Base-by-base conservation (phyloP, 2,329 filamentous ascomycete species). In the Cladorrhinum sp. region DNA sequence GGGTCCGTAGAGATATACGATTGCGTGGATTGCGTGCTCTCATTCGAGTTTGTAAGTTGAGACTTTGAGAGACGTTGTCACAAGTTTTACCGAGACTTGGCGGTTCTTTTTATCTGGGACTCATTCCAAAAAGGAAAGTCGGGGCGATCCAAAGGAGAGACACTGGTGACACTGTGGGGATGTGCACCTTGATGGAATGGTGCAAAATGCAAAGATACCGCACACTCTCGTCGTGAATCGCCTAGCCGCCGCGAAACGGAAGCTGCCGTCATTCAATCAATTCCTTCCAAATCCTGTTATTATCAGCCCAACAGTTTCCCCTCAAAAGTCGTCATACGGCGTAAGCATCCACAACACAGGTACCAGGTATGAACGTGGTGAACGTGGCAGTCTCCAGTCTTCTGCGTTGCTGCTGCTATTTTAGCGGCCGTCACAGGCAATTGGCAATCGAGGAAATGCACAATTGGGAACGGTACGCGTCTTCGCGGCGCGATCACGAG, bases 391-490 rank as follows among this genome's bases (percentile, higher is more conserved):
- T 38, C 53, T 29, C 38, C 38, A 49, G 41, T 22, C 22, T 27
- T 22, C 25, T 48, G 38, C 50, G 61, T n/a, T n/a, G n/a, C 38
- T 55, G 59, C 55, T 62, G 45, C 62, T 66, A 64, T 66, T 66
- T 65, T 67, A 59, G 65, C 61, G 52, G 57, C 36, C 49, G 55
- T 54, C 63, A 57, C 56, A 59, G 50, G n/a, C 49, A 29, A 49
- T 45, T 18, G 41, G 41, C 41, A 18, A 12, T 45, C 16, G 18
- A n/a, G 18, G 16, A 45, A 18, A 5, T 20, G 41, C 41, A 45
- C 41, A 45, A 45, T 53, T 59, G 53, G 23, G 22, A 55, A 61
- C 32, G 4, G 18, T 16, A 27, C 58, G 59, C 61, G 59, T 62
- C 56, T 59, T 45, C 51, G 53, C 58, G 55, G 52, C 59, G 55